Evolutionary conservation across 169 alveolate genomes (phyloP).

Genomic region (Cyclospora cayetanensis): DNA sequence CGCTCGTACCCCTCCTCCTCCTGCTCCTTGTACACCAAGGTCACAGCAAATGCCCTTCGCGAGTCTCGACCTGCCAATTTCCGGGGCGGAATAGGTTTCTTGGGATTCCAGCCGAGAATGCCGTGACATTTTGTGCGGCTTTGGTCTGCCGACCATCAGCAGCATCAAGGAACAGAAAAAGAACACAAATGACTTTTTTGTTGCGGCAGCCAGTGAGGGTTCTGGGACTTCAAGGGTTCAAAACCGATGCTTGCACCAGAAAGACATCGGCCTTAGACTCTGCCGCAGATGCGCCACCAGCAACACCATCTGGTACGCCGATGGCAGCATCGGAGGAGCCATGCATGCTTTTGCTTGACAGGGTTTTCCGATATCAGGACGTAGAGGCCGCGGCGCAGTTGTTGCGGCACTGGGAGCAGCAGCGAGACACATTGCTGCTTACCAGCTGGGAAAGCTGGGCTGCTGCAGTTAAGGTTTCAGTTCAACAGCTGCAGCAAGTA

Average conservation of each 20-base stretch:
- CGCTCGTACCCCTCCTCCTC: no score
- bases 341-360: neutral
- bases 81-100: no score
- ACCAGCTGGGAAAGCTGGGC: conserved; percentile 41
- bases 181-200: neutral
- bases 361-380: neutral
- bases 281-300: neutral
- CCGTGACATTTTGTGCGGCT: no score
- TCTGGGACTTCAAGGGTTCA: no score
- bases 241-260: no score
- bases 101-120: no score
- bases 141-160: neutral
- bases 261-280: neutral
- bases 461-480: conserved; percentile 4
- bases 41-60: no score
- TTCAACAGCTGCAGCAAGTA: conserved; percentile 45
- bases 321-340: neutral
- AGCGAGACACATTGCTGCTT: conserved; percentile 7
- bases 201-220: no score
- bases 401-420: conserved; percentile 43
- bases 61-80: no score
- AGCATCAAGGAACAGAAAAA: neutral
- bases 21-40: no score
- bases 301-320: neutral
- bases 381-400: conserved; percentile 8